Evolutionary conservation across 1,284 basidiomycete species (phyloP).

Genomic region (Malassezia japonica): DNA sequence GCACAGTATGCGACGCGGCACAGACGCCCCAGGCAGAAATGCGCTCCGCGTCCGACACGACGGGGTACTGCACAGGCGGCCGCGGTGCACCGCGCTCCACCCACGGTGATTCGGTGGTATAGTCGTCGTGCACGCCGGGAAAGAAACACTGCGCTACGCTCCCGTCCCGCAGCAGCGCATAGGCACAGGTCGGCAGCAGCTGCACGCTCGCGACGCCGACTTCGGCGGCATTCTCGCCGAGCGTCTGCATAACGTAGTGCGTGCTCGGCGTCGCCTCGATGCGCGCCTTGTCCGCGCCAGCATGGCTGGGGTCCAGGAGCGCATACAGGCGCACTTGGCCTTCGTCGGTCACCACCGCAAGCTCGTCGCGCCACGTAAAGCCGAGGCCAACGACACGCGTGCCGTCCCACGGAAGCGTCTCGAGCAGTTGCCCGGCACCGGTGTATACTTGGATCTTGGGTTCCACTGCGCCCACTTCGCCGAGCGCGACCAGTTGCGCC

Average conservation of each 20-base stretch:
- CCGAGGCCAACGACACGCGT: slow-evolving; percentile 67
- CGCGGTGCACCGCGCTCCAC: slow-evolving; percentile 15
- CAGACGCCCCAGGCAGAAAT: slow-evolving; percentile 26
- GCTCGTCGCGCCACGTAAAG: slow-evolving; percentile 68
- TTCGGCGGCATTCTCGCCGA: slow-evolving; percentile 75
- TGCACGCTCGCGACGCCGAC: slow-evolving; percentile 70
- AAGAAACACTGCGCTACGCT: slow-evolving; percentile 61
- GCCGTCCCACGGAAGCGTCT: slow-evolving; percentile 60
- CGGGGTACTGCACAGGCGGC: slow-evolving; percentile 5
- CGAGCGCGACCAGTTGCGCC: slow-evolving; percentile 66
- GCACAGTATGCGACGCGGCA: slow-evolving; percentile 20
- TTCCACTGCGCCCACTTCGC: slow-evolving; percentile 60
- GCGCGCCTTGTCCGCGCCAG: slow-evolving; percentile 14
- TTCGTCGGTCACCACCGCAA: slow-evolving; percentile 81
- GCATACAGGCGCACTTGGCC: slow-evolving; percentile 83
- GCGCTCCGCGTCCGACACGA: background rate
- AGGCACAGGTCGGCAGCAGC: slow-evolving; percentile 74
- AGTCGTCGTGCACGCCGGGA: slow-evolving; percentile 62
- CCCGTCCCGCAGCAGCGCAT: slow-evolving; percentile 69
- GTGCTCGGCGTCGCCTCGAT: slow-evolving; percentile 52
- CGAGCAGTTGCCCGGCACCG: slow-evolving; percentile 50
- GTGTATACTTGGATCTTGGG: slow-evolving; percentile 55
- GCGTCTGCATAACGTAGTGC: slow-evolving; percentile 73
- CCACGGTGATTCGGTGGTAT: slow-evolving; percentile 19
- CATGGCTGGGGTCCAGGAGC: slow-evolving; percentile 50